Evolutionary conservation across 2,329 filamentous ascomycete species (phyloP), one percentile per base, ranked within the genome.

Genomic region (Plenodomus biglobosus): DNA sequence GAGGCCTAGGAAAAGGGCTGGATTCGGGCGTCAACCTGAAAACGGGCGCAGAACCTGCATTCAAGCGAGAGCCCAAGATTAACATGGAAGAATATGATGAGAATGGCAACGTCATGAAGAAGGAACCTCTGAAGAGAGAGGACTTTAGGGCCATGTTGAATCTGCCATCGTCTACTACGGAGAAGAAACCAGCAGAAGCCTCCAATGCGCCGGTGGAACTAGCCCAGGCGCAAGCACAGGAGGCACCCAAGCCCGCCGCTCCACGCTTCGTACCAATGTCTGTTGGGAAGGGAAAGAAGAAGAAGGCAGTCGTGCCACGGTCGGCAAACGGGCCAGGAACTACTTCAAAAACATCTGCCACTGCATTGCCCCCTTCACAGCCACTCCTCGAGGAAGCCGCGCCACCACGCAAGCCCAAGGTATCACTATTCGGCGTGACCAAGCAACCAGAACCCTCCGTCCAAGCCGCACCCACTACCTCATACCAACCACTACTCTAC

Each of bases 211-310:
- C 46, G 15, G 27, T 16, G 1, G 40, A 53, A 8, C 20, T 20
- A 2, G 10, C 41, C 61, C 83, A 84, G 62, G 72, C 80, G 20
- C 80, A 80, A n/a, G 77, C 38, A 4, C 37, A 40, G 24, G 52
- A 81, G 1, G 83, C 86, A 48, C 80, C 87, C 15, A 86, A 88
- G 72, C 73, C 88, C 13, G 88, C 88, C 17, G 94, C 92, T 60
- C 84, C 90, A 11, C 83, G 71, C 88, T 96, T 97, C 72, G 88
- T 86, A 66, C 92, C 92, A 3, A 76, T 96, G 32, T 96, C 92
- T 1, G 91, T 96, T 13, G 83, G 85, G 15, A 81, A 89, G 52
- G 90, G 87, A 54, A 80, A 85, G 22, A 82, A 81, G 54, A 71
- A 68, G 54, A 59, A 65, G 36, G 45, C 55, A 3, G 37, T 53